Conservation (phyloP, 768 basidiomycete genomes). For the Tubosaeta sp. region DNA sequence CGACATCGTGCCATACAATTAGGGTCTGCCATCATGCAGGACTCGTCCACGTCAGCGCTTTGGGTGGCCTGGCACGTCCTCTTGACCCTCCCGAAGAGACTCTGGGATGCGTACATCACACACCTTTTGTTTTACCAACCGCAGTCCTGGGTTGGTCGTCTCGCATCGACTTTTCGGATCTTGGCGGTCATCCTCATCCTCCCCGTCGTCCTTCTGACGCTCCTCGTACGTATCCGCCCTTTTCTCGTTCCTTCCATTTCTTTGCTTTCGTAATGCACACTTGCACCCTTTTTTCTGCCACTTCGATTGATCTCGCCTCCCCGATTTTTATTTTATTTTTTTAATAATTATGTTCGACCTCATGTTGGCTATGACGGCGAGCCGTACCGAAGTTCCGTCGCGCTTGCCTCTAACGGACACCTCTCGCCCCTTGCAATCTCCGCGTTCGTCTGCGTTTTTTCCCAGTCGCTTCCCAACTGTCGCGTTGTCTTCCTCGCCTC, state of each 20-base stretch:
- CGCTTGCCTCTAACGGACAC: neutral
- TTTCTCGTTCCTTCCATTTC: slow-evolving; percentile 1
- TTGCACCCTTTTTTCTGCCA: neutral
- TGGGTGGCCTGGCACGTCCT: slow-evolving; percentile 6
- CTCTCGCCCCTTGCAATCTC: slow-evolving; percentile 13
- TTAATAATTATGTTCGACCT: neutral
- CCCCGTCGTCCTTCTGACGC: slow-evolving; percentile 55
- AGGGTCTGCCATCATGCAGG: neutral
- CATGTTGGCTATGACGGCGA: slow-evolving; percentile 7
- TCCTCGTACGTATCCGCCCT: slow-evolving; percentile 49
- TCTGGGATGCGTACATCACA: slow-evolving; percentile 60
- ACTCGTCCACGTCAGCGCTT: slow-evolving; percentile 20
- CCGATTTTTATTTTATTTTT: neutral
- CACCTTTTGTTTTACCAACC: slow-evolving; percentile 62
- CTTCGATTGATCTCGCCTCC: neutral
- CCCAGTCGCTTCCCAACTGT: slow-evolving; percentile 4
- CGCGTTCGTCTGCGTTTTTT: neutral
- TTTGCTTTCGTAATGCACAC: slow-evolving; percentile 8
- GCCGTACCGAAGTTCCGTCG: slow-evolving; percentile 8
- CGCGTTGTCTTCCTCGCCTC: neutral
- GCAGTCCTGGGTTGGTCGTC: slow-evolving; percentile 62
- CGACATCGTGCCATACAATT: slow-evolving; percentile 13
- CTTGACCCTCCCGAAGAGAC: slow-evolving; percentile 30
- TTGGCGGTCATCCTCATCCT: slow-evolving; percentile 50
- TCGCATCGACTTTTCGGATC: slow-evolving; percentile 60